These are phyloP conservation scores for Calonectria henricotiae DNA, from an alignment of 2,329 filamentous ascomycete genomes.

Conservation along the genomic window DNA sequence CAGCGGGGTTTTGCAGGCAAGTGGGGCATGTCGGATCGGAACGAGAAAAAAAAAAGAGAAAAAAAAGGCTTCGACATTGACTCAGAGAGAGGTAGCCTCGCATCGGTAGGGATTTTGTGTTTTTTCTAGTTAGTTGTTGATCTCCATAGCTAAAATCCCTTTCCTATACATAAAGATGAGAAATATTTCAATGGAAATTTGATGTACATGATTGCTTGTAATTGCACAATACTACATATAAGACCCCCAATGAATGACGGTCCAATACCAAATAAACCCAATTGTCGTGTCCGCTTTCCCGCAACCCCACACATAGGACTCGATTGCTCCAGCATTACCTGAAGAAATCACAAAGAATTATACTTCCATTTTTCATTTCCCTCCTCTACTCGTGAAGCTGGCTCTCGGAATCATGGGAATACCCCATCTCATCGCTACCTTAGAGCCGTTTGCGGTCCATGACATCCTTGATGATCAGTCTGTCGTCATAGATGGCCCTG, in stretches of 20 bases:
- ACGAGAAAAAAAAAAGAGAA: constrained; percentile 19
- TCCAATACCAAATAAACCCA: not conserved
- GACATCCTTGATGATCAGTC: constrained; percentile 61
- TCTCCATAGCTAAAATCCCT: not conserved
- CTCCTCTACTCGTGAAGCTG: not conserved
- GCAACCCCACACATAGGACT: constrained; percentile 32
- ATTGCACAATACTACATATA: not conserved
- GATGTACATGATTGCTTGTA: no score
- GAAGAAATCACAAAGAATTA: not conserved
- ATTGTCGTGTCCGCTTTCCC: not conserved
- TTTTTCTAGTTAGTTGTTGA: not conserved
- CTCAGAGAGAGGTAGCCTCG: not conserved
- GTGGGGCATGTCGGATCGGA: constrained; percentile 51
- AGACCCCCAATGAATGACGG: no score
- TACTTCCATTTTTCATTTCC: not conserved
- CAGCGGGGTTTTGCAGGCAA: constrained; percentile 40
- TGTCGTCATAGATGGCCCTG: constrained; percentile 83
- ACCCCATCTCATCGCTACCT: constrained; percentile 68
- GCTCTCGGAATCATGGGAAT: constrained; percentile 70
- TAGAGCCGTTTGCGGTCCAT: constrained; percentile 68
- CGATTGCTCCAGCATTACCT: constrained; percentile 23
- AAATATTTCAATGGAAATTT: not conserved
- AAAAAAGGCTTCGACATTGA: constrained; percentile 5
- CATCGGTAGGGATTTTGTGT: not conserved
- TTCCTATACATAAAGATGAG: no score